Conservation (phyloP, 345 rosid species). For the Kandelia obovata region DNA sequence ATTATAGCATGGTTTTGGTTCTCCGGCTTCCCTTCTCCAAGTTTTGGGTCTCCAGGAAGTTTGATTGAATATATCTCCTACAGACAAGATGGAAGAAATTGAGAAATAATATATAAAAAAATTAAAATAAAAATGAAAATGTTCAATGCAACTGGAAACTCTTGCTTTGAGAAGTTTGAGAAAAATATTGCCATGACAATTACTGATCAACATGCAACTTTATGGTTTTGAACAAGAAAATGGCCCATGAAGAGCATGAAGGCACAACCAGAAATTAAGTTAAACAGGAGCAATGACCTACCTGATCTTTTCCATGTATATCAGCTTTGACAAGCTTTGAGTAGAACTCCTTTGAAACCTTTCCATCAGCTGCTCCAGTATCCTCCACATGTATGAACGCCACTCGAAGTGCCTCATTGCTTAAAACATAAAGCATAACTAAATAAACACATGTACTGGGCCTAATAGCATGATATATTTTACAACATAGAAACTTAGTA, state of each 20-base stretch:
- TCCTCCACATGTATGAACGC: slow-evolving; percentile 96
- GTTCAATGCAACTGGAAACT: too few species aligned
- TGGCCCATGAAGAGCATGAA: not conserved
- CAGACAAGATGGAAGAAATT: slow-evolving; percentile 9
- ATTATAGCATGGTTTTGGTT: slow-evolving; percentile 95
- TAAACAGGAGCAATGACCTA: slow-evolving; percentile 18
- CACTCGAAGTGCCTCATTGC: slow-evolving; percentile 97
- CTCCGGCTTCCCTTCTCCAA: slow-evolving; percentile 99
- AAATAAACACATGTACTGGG: slow-evolving; percentile 4
- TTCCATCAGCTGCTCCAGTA: slow-evolving; percentile 50
- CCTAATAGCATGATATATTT: not conserved
- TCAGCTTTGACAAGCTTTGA: slow-evolving; percentile 98
- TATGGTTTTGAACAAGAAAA: not conserved
- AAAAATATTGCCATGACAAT: too few species aligned
- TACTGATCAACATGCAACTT: not conserved
- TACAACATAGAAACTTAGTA: too few species aligned
- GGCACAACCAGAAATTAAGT: not conserved
- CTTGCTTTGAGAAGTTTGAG: too few species aligned
- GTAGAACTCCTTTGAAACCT: slow-evolving; percentile 49
- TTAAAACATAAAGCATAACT: slow-evolving; percentile 24
- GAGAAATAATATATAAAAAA: not conserved
- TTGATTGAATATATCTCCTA: slow-evolving; percentile 91
- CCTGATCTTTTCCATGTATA: slow-evolving; percentile 99
- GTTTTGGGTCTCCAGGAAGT: slow-evolving; percentile 97
- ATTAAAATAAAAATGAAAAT: not conserved